A percentile compares a stretch with the other conserved stretches of the same genome.
Evolutionary conservation across 305 asterid genomes (phyloP).

Genomic region (Ilex paraguariensis): DNA sequence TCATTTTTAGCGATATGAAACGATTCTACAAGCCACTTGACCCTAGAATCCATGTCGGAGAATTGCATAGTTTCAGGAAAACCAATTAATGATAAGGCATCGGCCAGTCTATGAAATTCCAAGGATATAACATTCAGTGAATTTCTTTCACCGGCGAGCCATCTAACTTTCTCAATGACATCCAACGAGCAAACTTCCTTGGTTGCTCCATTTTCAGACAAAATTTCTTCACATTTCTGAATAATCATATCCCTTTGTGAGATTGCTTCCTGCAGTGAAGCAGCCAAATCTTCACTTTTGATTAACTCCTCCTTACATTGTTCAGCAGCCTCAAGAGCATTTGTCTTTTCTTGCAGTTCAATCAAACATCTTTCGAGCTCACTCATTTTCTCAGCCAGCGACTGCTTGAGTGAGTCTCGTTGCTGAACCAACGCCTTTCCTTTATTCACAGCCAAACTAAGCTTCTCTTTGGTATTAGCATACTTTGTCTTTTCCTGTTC

Average conservation of each 20-base stretch:
- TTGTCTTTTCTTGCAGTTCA: constrained; percentile 74
- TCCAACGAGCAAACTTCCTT: constrained; percentile 49
- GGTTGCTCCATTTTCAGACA: constrained; percentile 36
- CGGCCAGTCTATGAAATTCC: constrained; percentile 45
- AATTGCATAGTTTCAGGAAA: constrained; percentile 65
- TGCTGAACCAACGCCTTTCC: constrained; percentile 98
- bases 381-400: constrained; percentile 69
- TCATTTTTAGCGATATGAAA: constrained; percentile 52
- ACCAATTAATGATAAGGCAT: constrained; percentile 39
- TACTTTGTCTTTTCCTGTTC: constrained; percentile 74
- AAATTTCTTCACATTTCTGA: constrained; percentile 63
- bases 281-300: constrained; percentile 43
- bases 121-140: constrained; percentile 44
- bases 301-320: constrained; percentile 45
- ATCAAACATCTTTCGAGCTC: constrained; percentile 52
- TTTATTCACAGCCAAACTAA: constrained; percentile 94
- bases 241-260: constrained; percentile 56
- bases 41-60: constrained; percentile 41
- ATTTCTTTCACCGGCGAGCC: constrained; percentile 68
- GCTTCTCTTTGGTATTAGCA: constrained; percentile 93
- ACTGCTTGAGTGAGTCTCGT: constrained; percentile 81
- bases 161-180: constrained; percentile 52
- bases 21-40: constrained; percentile 68
- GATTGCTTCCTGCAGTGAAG: constrained; percentile 67
- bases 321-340: constrained; percentile 68